Evolutionary conservation across 768 basidiomycete genomes (phyloP).

Genomic region (Amyloporia xantha): DNA sequence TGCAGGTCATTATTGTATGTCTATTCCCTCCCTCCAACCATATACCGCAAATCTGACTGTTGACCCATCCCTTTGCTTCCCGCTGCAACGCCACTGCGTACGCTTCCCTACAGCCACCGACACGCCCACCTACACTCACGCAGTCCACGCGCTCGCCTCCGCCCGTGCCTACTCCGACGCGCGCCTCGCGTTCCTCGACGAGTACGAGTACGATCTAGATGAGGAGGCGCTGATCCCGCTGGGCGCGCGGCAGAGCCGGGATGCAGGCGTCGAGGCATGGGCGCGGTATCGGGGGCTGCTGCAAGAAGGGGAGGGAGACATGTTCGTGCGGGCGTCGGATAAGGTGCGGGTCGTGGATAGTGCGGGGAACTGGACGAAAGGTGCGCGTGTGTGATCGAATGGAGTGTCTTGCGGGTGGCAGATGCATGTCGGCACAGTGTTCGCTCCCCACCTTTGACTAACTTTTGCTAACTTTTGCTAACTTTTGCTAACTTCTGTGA

Average conservation of each 20-base stretch:
- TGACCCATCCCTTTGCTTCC: neutral
- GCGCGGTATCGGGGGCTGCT: constrained; percentile 49
- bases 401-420: no score
- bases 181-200: constrained; percentile 46
- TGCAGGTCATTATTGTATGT: constrained; percentile 56
- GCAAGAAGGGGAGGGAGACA: constrained; percentile 33
- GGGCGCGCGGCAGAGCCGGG: constrained; percentile 56
- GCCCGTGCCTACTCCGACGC: constrained; percentile 40
- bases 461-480: no score
- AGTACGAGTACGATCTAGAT: constrained; percentile 56
- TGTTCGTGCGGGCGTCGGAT: constrained; percentile 47
- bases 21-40: neutral
- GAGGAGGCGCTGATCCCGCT: constrained; percentile 52
- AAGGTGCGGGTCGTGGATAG: constrained; percentile 58
- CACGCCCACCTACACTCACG: constrained; percentile 35
- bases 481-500: no score
- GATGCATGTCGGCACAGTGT: no score
- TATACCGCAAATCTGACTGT: neutral
- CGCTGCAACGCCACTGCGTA: constrained; percentile 80
- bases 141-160: constrained; percentile 48
- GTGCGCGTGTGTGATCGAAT: no score
- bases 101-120: constrained; percentile 59
- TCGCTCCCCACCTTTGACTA: no score
- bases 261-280: constrained; percentile 46
- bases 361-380: constrained; percentile 64